Conservation (phyloP, 2,329 filamentous ascomycete genomes). For the Paraphoma chrysanthemicola region DNA sequence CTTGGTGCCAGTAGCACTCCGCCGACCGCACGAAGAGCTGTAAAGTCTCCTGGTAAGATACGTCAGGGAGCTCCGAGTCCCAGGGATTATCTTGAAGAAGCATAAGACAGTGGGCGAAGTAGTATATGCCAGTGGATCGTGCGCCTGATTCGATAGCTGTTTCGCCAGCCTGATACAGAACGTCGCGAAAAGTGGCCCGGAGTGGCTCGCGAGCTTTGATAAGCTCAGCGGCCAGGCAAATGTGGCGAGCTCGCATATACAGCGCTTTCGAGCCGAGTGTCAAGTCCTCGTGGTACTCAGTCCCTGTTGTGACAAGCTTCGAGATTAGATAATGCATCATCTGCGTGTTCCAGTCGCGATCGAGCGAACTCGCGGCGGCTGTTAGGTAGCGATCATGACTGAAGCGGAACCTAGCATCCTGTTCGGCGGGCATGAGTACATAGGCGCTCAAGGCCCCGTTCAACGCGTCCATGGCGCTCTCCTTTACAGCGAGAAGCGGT, state of each 20-base stretch:
- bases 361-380: constrained; percentile 67
- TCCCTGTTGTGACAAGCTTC: constrained; percentile 78
- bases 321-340: constrained; percentile 90
- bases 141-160: constrained; percentile 83
- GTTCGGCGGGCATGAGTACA: constrained; percentile 80
- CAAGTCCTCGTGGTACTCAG: constrained; percentile 61
- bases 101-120: constrained; percentile 76
- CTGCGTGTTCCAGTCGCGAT: constrained; percentile 61
- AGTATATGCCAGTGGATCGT: constrained; percentile 80
- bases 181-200: constrained; percentile 72
- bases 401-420: constrained; percentile 86
- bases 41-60: constrained; percentile 85
- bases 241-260: constrained; percentile 80
- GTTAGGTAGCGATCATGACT: constrained; percentile 86
- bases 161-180: constrained; percentile 80
- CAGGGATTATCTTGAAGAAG: constrained; percentile 84
- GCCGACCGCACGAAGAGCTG: constrained; percentile 74
- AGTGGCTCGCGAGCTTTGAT: constrained; percentile 70
- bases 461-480: constrained; percentile 79
- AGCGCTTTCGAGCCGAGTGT: constrained; percentile 57
- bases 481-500: constrained; percentile 61
- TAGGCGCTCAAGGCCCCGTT: constrained; percentile 81
- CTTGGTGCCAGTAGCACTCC: constrained; percentile 83
- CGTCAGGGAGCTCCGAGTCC: constrained; percentile 72
- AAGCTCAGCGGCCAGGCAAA: constrained; percentile 77